Percentiles rank a stretch among this genome's conserved stretches.
Evolutionary conservation across 441 rosid genomes (phyloP).

Genomic region (Eutrema salsugineum): DNA sequence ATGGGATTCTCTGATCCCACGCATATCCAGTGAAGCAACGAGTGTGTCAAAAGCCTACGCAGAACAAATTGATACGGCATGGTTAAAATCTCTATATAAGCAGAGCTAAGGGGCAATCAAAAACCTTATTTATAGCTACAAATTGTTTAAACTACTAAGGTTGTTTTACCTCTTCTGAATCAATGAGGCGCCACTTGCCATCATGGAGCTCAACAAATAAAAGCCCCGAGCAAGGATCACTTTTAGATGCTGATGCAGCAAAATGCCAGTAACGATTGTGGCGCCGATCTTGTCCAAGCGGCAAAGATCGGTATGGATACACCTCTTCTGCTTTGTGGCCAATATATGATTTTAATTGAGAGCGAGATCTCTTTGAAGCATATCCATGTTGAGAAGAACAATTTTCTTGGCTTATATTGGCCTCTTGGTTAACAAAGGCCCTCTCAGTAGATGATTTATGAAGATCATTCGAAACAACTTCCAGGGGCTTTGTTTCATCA

Average conservation of each 20-base stretch:
- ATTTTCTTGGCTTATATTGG: slow-evolving; percentile 50
- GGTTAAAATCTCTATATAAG: slow-evolving; percentile 3
- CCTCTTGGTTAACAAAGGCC: slow-evolving; percentile 42
- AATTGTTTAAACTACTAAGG: background rate
- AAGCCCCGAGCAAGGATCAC: slow-evolving; percentile 91
- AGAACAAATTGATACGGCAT: slow-evolving; percentile 8
- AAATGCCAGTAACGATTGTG: slow-evolving; percentile 98
- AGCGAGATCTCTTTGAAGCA: slow-evolving; percentile 82
- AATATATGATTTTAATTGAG: slow-evolving; percentile 88
- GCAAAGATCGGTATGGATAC: slow-evolving; percentile 90
- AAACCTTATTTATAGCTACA: background rate
- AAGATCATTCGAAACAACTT: slow-evolving; percentile 40
- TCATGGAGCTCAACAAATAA: slow-evolving; percentile 83
- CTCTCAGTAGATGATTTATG: slow-evolving; percentile 44
- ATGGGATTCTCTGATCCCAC: slow-evolving; percentile 95
- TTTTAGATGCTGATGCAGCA: slow-evolving; percentile 81
- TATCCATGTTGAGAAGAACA: slow-evolving; percentile 53
- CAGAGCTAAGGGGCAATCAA: background rate
- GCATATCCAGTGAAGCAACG: slow-evolving; percentile 74
- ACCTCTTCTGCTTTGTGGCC: slow-evolving; percentile 93
- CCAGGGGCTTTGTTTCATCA: slow-evolving; percentile 59
- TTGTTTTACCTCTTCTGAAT: slow-evolving; percentile 80
- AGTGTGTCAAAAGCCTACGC: slow-evolving; percentile 81
- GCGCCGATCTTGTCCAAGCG: slow-evolving; percentile 98
- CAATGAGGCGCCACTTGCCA: slow-evolving; percentile 85